Conservation (phyloP, 257 asterid species). For the Oldenlandia corymbosa region DNA sequence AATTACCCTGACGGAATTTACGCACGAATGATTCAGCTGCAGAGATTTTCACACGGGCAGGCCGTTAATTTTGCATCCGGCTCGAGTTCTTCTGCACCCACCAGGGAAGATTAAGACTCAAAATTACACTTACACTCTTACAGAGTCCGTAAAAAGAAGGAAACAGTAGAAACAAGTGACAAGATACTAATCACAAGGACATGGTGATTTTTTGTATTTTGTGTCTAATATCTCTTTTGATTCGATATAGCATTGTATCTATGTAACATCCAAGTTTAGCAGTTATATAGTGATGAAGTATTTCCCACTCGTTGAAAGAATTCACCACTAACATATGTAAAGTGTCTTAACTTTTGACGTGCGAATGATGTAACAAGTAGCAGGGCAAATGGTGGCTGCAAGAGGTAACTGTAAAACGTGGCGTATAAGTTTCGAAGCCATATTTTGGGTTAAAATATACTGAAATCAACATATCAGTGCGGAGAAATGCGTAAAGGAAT, state of each 20-base stretch:
- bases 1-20: constrained; percentile 62
- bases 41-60: constrained; percentile 62
- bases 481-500: too few species aligned
- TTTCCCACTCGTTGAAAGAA: not conserved
- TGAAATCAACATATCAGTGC: too few species aligned
- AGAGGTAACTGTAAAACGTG: too few species aligned
- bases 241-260: constrained; percentile 43
- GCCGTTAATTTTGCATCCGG: constrained; percentile 48
- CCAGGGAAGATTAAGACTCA: constrained; percentile 36
- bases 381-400: too few species aligned
- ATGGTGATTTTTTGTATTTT: constrained; percentile 25
- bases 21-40: constrained; percentile 78
- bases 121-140: constrained; percentile 4
- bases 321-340: not conserved
- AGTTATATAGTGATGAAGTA: not conserved
- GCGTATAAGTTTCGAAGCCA: too few species aligned
- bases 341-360: too few species aligned
- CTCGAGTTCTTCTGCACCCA: constrained; percentile 41
- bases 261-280: constrained; percentile 24
- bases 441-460: too few species aligned
- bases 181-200: too few species aligned
- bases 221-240: constrained; percentile 33
- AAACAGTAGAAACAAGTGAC: constrained; percentile 10
- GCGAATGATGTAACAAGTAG: too few species aligned
- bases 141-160: not conserved